Percentiles rank a stretch among this genome's conserved stretches.
Conservation (phyloP, 768 basidiomycete species). For the Boletus speciosus region DNA sequence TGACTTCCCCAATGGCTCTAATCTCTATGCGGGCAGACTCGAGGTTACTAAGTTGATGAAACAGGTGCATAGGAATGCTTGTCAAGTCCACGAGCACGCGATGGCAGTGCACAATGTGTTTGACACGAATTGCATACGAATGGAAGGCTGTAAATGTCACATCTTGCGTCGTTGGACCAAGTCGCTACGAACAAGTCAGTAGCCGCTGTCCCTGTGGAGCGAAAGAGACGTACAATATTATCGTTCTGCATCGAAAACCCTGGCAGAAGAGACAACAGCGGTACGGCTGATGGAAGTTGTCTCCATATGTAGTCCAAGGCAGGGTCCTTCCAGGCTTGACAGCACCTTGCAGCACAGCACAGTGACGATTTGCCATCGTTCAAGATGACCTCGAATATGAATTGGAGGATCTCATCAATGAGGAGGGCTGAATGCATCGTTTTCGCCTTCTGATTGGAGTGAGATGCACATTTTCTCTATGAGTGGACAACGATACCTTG, state of each 20-base stretch:
- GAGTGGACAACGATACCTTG: conserved; percentile 4
- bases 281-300: conserved; percentile 38
- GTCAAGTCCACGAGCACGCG: conserved; percentile 6
- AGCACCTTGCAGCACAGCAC: conserved; percentile 37
- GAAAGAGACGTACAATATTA: conserved; percentile 11
- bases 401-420: conserved; percentile 49
- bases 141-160: conserved; percentile 5
- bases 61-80: conserved; percentile 1
- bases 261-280: conserved; percentile 38
- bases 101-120: conserved; percentile 22
- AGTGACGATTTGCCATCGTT: conserved; percentile 32
- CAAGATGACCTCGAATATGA: conserved; percentile 36
- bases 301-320: conserved; percentile 47
- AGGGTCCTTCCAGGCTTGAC: conserved; percentile 46
- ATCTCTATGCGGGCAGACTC: conserved; percentile 21
- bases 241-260: conserved; percentile 9
- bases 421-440: conserved; percentile 44
- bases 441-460: not conserved
- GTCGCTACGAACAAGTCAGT: conserved; percentile 9
- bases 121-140: conserved; percentile 26
- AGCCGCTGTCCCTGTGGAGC: not conserved
- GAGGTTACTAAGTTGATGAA: conserved; percentile 11
- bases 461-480: not conserved
- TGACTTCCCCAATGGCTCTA: conserved; percentile 10
- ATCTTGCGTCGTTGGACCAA: conserved; percentile 2